Evolutionary conservation across 2,329 filamentous ascomycete species (phyloP), one percentile per base, ranked within the genome.

Genomic region (Scedosporium dehoogii): DNA sequence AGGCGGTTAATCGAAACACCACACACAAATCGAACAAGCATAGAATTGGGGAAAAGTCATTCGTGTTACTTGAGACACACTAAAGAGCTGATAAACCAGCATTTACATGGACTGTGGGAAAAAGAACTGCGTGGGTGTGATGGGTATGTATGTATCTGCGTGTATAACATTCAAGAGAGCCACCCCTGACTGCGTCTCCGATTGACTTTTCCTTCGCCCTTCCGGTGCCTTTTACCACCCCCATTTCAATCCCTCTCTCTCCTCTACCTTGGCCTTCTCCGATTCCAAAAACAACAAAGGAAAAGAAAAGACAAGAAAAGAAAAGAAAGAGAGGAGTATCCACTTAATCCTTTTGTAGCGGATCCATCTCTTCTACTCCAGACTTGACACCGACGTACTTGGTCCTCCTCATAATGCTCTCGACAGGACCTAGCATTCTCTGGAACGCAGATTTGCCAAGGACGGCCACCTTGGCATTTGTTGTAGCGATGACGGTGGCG

Each of bases 381-480:
- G 81, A 80, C 73, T 80, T 82, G 68, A 85, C 79, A 27, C 80
- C 81, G 64, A 81, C 78, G 67, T 87, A 87, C 70, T 81, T 80
- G 57, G 84, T 91, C 70, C 94, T 85, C 74, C 94, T 84, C 90
- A 99, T 91, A 72, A 97, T 96, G 65, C 91, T 88, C 75, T 96
- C 92, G 29, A 97, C 92, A 0, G 93, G 92, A 1, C 94, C 94
- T 41, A 99, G 79, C 69, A 99, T 78, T 68, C 94, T 83, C 78
- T 97, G 93, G 77, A 99, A 99, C 5, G 93, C 94, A 69, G 91
- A 91, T 76, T 97, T 96, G 67, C 92, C 92, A 58, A 99, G 79
- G 58, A 88, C 91, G 4, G 93, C 94, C 59, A 97, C 91, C 78
- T 97, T 97, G 72, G 96, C 89, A 66, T 96, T 90, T 6, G 89